Evolutionary conservation across 2,329 filamentous ascomycete genomes (phyloP).

Genomic region (Amesomyces nigricolor): DNA sequence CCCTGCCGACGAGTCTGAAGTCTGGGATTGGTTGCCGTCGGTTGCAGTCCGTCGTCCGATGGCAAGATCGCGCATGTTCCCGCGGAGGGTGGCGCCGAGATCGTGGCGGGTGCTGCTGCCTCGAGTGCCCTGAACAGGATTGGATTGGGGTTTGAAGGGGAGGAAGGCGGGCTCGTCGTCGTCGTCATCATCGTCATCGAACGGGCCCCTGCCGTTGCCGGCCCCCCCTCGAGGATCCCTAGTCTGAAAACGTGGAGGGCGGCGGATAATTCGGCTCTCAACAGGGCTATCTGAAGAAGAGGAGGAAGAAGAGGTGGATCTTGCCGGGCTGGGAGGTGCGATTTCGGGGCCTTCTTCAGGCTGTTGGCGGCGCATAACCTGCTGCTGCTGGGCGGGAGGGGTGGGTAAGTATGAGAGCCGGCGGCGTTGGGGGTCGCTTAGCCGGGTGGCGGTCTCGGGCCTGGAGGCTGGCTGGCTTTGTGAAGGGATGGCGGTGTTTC

Average conservation of each 20-base stretch:
- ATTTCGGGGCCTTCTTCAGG: slow-evolving; percentile 30
- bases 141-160: slow-evolving; percentile 33
- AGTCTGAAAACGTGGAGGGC: slow-evolving; percentile 48
- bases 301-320: slow-evolving; percentile 35
- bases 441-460: slow-evolving; percentile 30
- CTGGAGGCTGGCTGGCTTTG: slow-evolving; percentile 29
- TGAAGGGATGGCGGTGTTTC: slow-evolving; percentile 37
- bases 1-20: slow-evolving; percentile 58
- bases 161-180: slow-evolving; percentile 53
- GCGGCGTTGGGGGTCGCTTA: slow-evolving; percentile 23
- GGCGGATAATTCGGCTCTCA: slow-evolving; percentile 55
- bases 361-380: neutral
- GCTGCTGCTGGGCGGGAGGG: slow-evolving; percentile 23
- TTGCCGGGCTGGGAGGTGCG: slow-evolving; percentile 39
- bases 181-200: slow-evolving; percentile 48
- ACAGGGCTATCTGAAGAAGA: slow-evolving; percentile 42
- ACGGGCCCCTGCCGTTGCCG: slow-evolving; percentile 28
- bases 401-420: slow-evolving; percentile 29
- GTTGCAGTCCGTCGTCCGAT: neutral
- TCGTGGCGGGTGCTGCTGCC: slow-evolving; percentile 33
- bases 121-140: neutral
- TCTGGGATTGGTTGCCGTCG: slow-evolving; percentile 43
- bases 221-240: slow-evolving; percentile 10
- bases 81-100: slow-evolving; percentile 48
- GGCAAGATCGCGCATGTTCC: slow-evolving; percentile 33